Evolutionary conservation across 192 early-diverging fungal genomes (phyloP).

Genomic region (Coemansia sp.): DNA sequence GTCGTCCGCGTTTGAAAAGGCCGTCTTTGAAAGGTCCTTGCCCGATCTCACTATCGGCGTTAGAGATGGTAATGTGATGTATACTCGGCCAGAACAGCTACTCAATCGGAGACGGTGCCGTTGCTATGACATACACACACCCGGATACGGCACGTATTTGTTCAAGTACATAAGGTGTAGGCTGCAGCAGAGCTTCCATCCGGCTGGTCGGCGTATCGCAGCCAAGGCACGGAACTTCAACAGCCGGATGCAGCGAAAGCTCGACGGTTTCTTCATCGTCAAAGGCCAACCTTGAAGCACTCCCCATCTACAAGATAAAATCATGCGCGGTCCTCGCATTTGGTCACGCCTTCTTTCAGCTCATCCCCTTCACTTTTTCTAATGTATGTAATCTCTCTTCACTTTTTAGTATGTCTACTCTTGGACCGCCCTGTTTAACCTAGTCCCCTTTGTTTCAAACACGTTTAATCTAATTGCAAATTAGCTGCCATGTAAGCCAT

Average conservation of each 20-base stretch:
- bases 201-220: constrained; percentile 19
- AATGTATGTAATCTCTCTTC: constrained; percentile 5
- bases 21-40: constrained; percentile 23
- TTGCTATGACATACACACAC: constrained; percentile 22
- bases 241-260: constrained; percentile 21
- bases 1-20: constrained; percentile 12
- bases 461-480: neutral
- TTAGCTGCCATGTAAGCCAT: neutral
- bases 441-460: constrained; percentile 14
- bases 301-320: neutral
- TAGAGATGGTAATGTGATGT: constrained; percentile 42
- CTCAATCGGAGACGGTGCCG: constrained; percentile 35
- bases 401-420: neutral
- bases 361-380: neutral
- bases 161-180: constrained; percentile 26
- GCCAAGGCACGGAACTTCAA: constrained; percentile 20
- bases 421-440: neutral
- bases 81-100: constrained; percentile 40
- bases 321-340: neutral
- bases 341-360: neutral
- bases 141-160: constrained; percentile 15
- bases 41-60: constrained; percentile 48
- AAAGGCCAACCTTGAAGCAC: constrained; percentile 5
- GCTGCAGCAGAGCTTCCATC: constrained; percentile 19
- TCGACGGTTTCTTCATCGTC: constrained; percentile 43